phyloP scores from a whole-genome alignment of 2,329 filamentous ascomycete genomes.

The Neonectria ditissima region DNA sequence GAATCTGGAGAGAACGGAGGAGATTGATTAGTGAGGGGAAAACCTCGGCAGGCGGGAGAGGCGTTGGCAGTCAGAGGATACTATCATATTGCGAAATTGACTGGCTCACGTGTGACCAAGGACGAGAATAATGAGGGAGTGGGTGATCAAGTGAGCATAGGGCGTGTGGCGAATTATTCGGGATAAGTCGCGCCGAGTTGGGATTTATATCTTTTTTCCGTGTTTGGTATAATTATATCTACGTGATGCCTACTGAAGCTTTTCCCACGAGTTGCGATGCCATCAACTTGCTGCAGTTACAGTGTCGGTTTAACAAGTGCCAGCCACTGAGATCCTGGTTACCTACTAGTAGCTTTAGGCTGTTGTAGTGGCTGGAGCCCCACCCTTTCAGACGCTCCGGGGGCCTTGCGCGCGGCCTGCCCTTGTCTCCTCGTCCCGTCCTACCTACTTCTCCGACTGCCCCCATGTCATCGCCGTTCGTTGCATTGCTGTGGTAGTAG shows the following conservation, averaged over 20 bases:
- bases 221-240: neutral
- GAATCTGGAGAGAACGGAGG: conserved; percentile 28
- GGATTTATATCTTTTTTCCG: neutral
- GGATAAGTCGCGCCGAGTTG: conserved; percentile 22
- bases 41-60: conserved; percentile 27
- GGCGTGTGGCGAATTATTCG: conserved; percentile 29
- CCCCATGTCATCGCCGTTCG: conserved; percentile 23
- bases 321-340: neutral
- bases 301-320: neutral
- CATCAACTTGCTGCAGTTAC: neutral
- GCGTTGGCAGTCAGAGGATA: conserved; percentile 14
- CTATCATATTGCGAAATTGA: conserved; percentile 25
- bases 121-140: conserved; percentile 19
- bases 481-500: conserved; percentile 20
- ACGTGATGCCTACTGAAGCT: neutral
- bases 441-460: conserved; percentile 14
- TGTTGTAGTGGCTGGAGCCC: neutral
- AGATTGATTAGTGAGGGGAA: conserved; percentile 3
- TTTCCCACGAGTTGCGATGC: neutral
- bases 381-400: conserved; percentile 3
- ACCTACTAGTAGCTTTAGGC: too few species aligned
- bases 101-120: conserved; percentile 38
- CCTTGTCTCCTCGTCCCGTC: conserved; percentile 14
- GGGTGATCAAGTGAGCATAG: conserved; percentile 30
- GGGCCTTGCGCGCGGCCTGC: neutral